A percentile compares a stretch with the other conserved stretches of the same genome.
Conservation (phyloP, 2,329 filamentous ascomycete genomes). For the Hypomyces perniciosus region DNA sequence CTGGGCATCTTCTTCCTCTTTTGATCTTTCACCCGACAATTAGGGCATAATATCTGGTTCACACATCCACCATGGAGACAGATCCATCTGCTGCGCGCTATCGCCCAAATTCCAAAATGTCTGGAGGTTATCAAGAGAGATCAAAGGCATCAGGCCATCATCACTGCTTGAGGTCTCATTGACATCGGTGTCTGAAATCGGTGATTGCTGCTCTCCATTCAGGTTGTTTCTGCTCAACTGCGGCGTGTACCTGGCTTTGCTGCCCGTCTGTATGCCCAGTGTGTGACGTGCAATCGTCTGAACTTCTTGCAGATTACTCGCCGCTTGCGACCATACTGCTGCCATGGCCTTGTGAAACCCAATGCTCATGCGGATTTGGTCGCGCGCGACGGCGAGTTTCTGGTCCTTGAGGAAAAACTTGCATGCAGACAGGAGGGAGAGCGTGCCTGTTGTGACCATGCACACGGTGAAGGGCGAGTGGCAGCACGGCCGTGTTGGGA, state of each 20-base stretch:
- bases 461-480: constrained; percentile 36
- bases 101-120: constrained; percentile 6
- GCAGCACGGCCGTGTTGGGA: constrained; percentile 28
- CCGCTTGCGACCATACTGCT: constrained; percentile 31
- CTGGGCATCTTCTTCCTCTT: not conserved
- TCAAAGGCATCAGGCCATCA: not conserved
- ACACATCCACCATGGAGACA: constrained; percentile 8
- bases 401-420: constrained; percentile 26
- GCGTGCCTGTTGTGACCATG: constrained; percentile 33
- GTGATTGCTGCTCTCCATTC: not conserved
- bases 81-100: not conserved
- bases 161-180: not conserved
- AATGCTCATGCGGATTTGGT: constrained; percentile 37
- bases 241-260: not conserved
- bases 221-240: not conserved
- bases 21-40: not conserved
- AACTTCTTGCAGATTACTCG: constrained; percentile 32
- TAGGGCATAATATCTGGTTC: not conserved
- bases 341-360: constrained; percentile 33
- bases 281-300: constrained; percentile 33
- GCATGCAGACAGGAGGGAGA: constrained; percentile 33
- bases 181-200: not conserved
- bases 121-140: constrained; percentile 6
- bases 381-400: constrained; percentile 30
- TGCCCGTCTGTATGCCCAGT: constrained; percentile 7